A percentile compares a stretch with the other conserved stretches of the same genome.
These are phyloP conservation scores for Skeletonema potamos DNA, from an alignment of 108 stramenopile genomes.

Conservation along the genomic window DNA sequence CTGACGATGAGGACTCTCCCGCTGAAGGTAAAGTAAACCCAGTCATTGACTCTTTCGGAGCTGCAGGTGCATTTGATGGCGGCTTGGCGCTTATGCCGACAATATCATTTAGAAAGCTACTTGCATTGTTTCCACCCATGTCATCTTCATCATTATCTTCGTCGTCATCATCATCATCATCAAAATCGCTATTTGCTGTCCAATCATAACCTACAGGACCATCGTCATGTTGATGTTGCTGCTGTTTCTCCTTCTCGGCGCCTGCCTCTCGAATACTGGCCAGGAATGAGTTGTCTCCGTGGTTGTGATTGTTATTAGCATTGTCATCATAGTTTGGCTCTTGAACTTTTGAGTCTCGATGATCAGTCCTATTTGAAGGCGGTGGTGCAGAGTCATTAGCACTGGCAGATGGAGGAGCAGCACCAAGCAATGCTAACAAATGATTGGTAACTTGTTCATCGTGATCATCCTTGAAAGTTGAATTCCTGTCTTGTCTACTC, in stretches of 20 bases:
- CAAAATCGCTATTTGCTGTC: background rate
- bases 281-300: background rate
- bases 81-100: background rate
- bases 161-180: slow-evolving; percentile 6
- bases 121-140: background rate
- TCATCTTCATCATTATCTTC: background rate
- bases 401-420: background rate
- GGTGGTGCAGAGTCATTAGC: background rate
- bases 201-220: background rate
- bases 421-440: background rate
- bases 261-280: background rate
- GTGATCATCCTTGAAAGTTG: background rate
- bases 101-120: background rate
- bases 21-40: slow-evolving; percentile 29
- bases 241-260: background rate
- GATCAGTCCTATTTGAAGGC: background rate
- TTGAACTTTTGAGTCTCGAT: background rate
- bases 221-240: background rate
- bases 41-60: slow-evolving; percentile 3
- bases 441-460: slow-evolving; percentile 3
- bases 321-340: slow-evolving; percentile 11
- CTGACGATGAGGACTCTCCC: slow-evolving; percentile 20
- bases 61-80: background rate
- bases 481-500: background rate
- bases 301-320: slow-evolving; percentile 1